Conservation (phyloP, 805 yeast genomes). For the Yueomyces sp. region DNA sequence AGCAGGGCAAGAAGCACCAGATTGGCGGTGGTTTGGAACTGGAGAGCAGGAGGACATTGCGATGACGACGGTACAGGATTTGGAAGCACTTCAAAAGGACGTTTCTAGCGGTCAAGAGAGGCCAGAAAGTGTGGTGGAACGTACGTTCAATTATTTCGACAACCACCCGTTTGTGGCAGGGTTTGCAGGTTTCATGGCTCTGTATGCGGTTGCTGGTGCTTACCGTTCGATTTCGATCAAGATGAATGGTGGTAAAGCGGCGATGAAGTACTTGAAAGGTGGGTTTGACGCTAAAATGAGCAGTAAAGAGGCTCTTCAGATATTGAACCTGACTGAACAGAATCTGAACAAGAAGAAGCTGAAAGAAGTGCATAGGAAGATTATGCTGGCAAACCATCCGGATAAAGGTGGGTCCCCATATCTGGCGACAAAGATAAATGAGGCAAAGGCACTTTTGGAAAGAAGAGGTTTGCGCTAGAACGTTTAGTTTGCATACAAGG, state of each 20-base stretch:
- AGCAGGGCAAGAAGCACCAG: too few relatives aligned
- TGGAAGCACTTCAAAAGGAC: too few relatives aligned
- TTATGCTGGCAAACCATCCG: constrained; percentile 89
- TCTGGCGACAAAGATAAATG: constrained; percentile 83
- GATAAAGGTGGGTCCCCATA: constrained; percentile 90
- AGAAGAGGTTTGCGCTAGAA: constrained; percentile 18
- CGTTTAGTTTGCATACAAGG: background rate
- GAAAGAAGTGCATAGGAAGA: constrained; percentile 74
- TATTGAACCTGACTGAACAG: constrained; percentile 61
- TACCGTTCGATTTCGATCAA: constrained; percentile 32
- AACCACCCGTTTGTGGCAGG: constrained; percentile 69
- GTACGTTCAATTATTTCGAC: constrained; percentile 43
- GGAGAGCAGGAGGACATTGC: too few relatives aligned
- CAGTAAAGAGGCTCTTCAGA: constrained; percentile 77
- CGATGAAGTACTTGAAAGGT: constrained; percentile 51
- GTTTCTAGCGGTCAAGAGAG: too few relatives aligned
- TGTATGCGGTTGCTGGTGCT: constrained; percentile 53
- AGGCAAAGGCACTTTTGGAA: constrained; percentile 52
- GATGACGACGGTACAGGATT: too few relatives aligned
- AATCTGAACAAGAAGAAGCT: constrained; percentile 49
- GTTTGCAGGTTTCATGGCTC: constrained; percentile 51
- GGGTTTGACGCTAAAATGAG: constrained; percentile 88
- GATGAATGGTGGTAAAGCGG: constrained; percentile 44
- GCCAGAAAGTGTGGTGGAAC: background rate
- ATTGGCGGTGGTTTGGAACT: too few relatives aligned